Base-by-base conservation (phyloP, 2,329 filamentous ascomycete species). In the Periconia digitata region DNA sequence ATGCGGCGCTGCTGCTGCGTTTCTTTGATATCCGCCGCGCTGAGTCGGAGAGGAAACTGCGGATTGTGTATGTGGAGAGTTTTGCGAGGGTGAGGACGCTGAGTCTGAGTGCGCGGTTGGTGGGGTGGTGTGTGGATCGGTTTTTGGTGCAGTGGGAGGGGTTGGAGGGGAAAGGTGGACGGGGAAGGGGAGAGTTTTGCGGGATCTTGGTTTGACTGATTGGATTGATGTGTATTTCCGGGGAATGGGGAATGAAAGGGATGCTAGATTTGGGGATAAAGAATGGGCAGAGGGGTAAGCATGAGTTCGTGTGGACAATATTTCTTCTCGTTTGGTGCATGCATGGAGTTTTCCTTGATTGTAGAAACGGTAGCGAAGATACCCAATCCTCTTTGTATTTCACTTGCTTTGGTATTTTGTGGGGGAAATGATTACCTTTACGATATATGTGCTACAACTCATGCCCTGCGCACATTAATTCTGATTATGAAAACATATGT, bases 41-140 rank as follows among this genome's bases (percentile, higher is more conserved):
- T 24, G 54, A 71, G 32, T 63, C 63, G 7, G 67, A 75, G 17
- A 72, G 77, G 22, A 80, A 80, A 54, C 85, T 92, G 74, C 83
- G 84, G 53, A 85, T 88, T 8, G 77, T 97, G 13, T 99, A 94
- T 68, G 82, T 96, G 22, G 94, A 99, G 76, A 94, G 89, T 17
- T 96, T 92, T 86, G 92, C 94, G 2, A 81, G 94, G 15, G 89
- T 95, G 15, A 85, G 81, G 56, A 86, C 83, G 12, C 72, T 97
- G 55, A 97, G 92, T 73, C 70, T 96, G 50, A 95, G 90, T 32
- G 94, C 92, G 0, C 86, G 83, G 66, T 74, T 97, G 32, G 76
- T 99, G 48, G 72, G 86, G 2, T 74, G 77, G 39, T 72, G 95
- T 35, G 88, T 88, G 40, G 89, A 95, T 71, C 75, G 85, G 41